Evolutionary conservation across 2,329 filamentous ascomycete genomes (phyloP).

Genomic region (Colletotrichum sojae): DNA sequence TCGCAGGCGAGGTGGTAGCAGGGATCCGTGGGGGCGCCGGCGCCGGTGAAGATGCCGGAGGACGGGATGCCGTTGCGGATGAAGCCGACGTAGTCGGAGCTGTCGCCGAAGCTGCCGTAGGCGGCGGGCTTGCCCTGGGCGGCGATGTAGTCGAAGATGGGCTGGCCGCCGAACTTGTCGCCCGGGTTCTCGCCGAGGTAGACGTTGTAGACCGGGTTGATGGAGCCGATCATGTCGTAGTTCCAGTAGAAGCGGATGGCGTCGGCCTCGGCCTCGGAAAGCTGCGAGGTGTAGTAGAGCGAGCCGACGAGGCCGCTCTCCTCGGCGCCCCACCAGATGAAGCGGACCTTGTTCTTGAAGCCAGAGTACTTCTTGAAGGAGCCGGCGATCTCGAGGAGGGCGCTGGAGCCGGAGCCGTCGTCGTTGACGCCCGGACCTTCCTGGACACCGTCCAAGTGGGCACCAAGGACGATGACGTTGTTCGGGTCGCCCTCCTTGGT

Average conservation of each 20-base stretch:
- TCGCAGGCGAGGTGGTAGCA: conserved; percentile 60
- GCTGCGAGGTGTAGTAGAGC: conserved; percentile 54
- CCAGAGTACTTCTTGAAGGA: conserved; percentile 55
- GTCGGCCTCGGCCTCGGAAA: conserved; percentile 56
- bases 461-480: conserved; percentile 59
- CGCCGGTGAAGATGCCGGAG: conserved; percentile 58
- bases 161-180: conserved; percentile 53
- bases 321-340: conserved; percentile 60
- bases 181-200: conserved; percentile 55
- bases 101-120: conserved; percentile 52
- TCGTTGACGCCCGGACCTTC: conserved; percentile 58
- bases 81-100: conserved; percentile 59
- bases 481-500: conserved; percentile 59
- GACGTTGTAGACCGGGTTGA: conserved; percentile 55
- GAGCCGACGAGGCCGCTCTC: conserved; percentile 62
- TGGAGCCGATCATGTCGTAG: conserved; percentile 78
- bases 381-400: conserved; percentile 56
- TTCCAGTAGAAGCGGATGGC: conserved; percentile 78
- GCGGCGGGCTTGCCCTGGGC: conserved; percentile 51
- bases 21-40: conserved; percentile 51
- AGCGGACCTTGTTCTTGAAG: conserved; percentile 59
- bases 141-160: conserved; percentile 53
- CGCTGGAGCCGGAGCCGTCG: conserved; percentile 56
- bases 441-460: conserved; percentile 58
- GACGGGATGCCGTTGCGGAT: conserved; percentile 56